A percentile compares a stretch with the other conserved stretches of the same genome.
Evolutionary conservation across 371 early-diverging fungal genomes (phyloP).

Genomic region (Amoeboaphelidium protococcarum): DNA sequence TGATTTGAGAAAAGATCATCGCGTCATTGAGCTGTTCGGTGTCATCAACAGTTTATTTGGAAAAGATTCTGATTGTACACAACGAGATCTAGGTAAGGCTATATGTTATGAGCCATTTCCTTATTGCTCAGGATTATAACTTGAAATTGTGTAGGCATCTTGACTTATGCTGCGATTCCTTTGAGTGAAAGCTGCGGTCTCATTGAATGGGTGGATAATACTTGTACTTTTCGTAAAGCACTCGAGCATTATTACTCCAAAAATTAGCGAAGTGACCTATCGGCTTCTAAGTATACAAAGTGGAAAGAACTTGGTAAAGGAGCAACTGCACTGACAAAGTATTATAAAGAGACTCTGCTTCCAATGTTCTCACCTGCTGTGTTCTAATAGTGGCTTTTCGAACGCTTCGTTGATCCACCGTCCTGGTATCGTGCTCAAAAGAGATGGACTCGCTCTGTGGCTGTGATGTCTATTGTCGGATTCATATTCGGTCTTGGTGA

Average conservation of each 20-base stretch:
- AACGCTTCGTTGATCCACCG: slow-evolving; percentile 48
- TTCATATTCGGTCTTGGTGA: slow-evolving; percentile 96
- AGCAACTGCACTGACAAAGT: slow-evolving; percentile 3
- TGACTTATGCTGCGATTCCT: slow-evolving; percentile 86
- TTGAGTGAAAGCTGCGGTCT: slow-evolving; percentile 77
- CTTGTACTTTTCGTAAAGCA: slow-evolving; percentile 37
- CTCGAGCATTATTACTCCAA: slow-evolving; percentile 27
- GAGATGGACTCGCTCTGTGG: slow-evolving; percentile 36
- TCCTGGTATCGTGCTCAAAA: slow-evolving; percentile 30
- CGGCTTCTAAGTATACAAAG: slow-evolving; percentile 7
- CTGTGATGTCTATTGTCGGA: slow-evolving; percentile 83
- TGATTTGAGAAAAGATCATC: slow-evolving; percentile 89
- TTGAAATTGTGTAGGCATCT: slow-evolving; percentile 27
- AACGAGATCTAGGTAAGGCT: slow-evolving; percentile 31
- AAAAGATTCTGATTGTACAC: slow-evolving; percentile 34
- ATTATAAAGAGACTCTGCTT: slow-evolving; percentile 1
- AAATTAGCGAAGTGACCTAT: slow-evolving; percentile 10
- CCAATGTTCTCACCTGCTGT: slow-evolving; percentile 15
- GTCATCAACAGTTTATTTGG: slow-evolving; percentile 71
- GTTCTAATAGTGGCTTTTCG: slow-evolving; percentile 63
- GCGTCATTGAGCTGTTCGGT: slow-evolving; percentile 78
- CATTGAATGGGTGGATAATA: slow-evolving; percentile 83
- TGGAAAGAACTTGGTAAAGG: slow-evolving; percentile 8
- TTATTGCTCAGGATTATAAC: no score
- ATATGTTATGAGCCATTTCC: no score